These are phyloP conservation scores for Neoconidiobolus thromboides DNA, from an alignment of 371 early-diverging fungal species.

Conservation along the genomic window DNA sequence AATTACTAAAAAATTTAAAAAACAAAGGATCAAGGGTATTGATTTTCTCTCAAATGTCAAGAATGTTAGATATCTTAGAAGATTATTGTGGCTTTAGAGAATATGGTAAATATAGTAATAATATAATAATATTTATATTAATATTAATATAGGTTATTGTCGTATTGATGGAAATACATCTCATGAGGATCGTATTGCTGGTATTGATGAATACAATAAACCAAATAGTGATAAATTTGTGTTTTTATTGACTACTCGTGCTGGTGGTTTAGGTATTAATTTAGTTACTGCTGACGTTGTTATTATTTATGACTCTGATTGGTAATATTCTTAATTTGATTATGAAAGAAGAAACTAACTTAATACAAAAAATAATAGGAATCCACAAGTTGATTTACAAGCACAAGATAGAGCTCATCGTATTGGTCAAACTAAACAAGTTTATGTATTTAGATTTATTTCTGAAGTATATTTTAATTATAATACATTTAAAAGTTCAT, in stretches of 20 bases:
- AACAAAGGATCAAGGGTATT: slow-evolving; percentile 65
- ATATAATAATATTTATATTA: slow-evolving; percentile 9
- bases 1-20: slow-evolving; percentile 63
- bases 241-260: slow-evolving; percentile 94
- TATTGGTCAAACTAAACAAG: slow-evolving; percentile 98
- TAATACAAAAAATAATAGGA: slow-evolving; percentile 11
- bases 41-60: slow-evolving; percentile 98
- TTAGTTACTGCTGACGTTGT: slow-evolving; percentile 96
- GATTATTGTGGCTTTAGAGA: slow-evolving; percentile 90
- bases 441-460: slow-evolving; percentile 93
- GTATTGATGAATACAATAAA: slow-evolving; percentile 92
- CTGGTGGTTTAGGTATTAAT: slow-evolving; percentile 98
- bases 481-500: background rate
- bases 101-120: slow-evolving; percentile 21
- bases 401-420: slow-evolving; percentile 98
- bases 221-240: slow-evolving; percentile 86
- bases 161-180: slow-evolving; percentile 95
- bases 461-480: slow-evolving; percentile 5
- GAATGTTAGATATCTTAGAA: slow-evolving; percentile 96
- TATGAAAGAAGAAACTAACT: background rate
- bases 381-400: slow-evolving; percentile 96
- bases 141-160: slow-evolving; percentile 44
- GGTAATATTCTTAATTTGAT: slow-evolving; percentile 21
- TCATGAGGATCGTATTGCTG: slow-evolving; percentile 83
- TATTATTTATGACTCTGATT: slow-evolving; percentile 95